Evolutionary conservation across 2,329 filamentous ascomycete genomes (phyloP).

Genomic region (Ophiostoma ips): DNA sequence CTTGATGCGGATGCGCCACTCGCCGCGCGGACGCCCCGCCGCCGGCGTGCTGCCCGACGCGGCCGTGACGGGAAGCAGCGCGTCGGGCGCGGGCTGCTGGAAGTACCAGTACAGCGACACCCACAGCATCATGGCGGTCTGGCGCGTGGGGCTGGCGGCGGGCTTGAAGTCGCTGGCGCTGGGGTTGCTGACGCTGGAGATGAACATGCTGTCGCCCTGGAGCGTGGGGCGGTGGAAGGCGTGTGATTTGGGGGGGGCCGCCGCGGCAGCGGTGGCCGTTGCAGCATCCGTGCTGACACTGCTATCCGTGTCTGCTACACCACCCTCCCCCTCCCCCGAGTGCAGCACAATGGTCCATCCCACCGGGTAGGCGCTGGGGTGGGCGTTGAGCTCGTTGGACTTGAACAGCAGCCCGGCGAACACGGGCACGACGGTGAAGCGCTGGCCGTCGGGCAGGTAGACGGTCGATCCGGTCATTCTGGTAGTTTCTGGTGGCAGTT

Average conservation of each 20-base stretch:
- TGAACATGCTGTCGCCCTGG: conserved; percentile 69
- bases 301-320: too few species aligned
- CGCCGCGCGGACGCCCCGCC: conserved; percentile 60
- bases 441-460: conserved; percentile 77
- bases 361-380: conserved; percentile 59
- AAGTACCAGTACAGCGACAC: conserved; percentile 95
- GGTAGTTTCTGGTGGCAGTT: not conserved
- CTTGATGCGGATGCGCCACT: conserved; percentile 77
- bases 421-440: conserved; percentile 65
- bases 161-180: conserved; percentile 68
- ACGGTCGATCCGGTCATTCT: conserved; percentile 30
- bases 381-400: conserved; percentile 56
- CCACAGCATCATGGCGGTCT: conserved; percentile 96
- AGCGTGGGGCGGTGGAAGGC: conserved; percentile 65
- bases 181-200: conserved; percentile 81
- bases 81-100: conserved; percentile 63
- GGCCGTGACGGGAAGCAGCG: conserved; percentile 42
- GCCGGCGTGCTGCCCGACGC: conserved; percentile 49
- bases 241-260: conserved; percentile 26
- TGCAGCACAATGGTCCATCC: conserved; percentile 86
- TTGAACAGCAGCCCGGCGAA: conserved; percentile 92
- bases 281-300: not conserved
- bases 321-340: conserved; percentile 36
- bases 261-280: conserved; percentile 5
- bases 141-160: conserved; percentile 64